Evolutionary conservation across 2,329 filamentous ascomycete species (phyloP), one percentile per base, ranked within the genome.

Genomic region (Colletotrichum sp.): DNA sequence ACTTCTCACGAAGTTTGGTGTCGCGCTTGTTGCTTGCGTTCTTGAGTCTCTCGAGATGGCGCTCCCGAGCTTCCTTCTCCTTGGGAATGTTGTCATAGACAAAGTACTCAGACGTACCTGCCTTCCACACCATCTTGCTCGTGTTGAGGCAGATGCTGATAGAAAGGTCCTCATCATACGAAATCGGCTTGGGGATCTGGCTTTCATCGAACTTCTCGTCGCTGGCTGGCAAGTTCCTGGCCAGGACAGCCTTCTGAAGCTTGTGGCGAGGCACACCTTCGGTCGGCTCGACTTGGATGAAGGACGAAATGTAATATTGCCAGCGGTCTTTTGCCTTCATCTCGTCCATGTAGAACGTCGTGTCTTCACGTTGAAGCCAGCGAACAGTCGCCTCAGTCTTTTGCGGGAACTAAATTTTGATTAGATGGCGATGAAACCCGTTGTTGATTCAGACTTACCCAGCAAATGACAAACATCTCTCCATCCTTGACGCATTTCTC

Each of bases 291-390:
- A 96, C 91, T 78, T 95, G 95, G 79, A 95, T 95, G 84, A 95
- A 99, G 0, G 96, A 96, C 22, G 96, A 96, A 73, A 98, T 95
- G 83, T 99, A 99, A 86, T 98, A 98, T 80, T 96, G 95, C 97
- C 97, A 99, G 52, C 92, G 90, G 77, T 95, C 93, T 72, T 93
- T 93, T 67, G 93, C 91, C 81, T 97, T 94, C 88, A 98, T 93
- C 79, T 98, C 95, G 79, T 98, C 95, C 81, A 94, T 93, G 80
- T 97, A 96, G 83, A 98, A 95, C 0, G 98, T 94, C 55, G 92
- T 92, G 79, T 94, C 92, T 66, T 93, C 92, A 68, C 91, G 89
- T 79, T 92, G 91, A 66, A 94, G 85, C 89, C 92, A 93, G 60
- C 95, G 95, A 13, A 98, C 89, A 2, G 92, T 93, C 39, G 94